These are phyloP conservation scores for Rhododendron ferrugineum DNA, from an alignment of 148 eudicot genomes.

Conservation along the genomic window DNA sequence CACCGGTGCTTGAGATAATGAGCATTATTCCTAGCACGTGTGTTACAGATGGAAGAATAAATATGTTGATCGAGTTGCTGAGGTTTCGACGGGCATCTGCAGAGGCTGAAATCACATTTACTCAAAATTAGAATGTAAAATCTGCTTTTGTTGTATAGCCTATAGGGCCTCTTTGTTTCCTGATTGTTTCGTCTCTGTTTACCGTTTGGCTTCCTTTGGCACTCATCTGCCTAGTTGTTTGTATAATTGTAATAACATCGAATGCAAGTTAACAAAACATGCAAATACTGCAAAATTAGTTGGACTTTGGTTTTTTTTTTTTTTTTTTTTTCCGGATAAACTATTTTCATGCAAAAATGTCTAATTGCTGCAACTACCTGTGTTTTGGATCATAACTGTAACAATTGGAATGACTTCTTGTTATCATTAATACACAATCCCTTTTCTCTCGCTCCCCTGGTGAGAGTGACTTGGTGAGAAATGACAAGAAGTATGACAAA, in stretches of 20 bases:
- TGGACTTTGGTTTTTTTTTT: neutral
- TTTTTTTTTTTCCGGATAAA: neutral
- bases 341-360: neutral
- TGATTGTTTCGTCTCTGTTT: neutral
- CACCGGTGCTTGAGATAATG: conserved; percentile 61
- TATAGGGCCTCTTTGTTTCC: neutral
- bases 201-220: neutral
- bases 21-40: conserved; percentile 54
- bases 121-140: conserved; percentile 32
- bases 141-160: neutral
- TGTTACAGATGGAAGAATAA: conserved; percentile 46
- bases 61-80: conserved; percentile 60
- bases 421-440: neutral
- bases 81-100: conserved; percentile 83
- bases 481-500: too few species aligned
- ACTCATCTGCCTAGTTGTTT: neutral
- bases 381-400: neutral
- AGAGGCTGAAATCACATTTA: conserved; percentile 56
- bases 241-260: neutral
- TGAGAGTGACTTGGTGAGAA: neutral
- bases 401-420: neutral
- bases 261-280: neutral
- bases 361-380: neutral
- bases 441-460: neutral
- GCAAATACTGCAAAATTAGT: neutral